Evolutionary conservation across 2,329 filamentous ascomycete species (phyloP), one percentile per base, ranked within the genome.

Genomic region (Cladosporium cucumerinum): DNA sequence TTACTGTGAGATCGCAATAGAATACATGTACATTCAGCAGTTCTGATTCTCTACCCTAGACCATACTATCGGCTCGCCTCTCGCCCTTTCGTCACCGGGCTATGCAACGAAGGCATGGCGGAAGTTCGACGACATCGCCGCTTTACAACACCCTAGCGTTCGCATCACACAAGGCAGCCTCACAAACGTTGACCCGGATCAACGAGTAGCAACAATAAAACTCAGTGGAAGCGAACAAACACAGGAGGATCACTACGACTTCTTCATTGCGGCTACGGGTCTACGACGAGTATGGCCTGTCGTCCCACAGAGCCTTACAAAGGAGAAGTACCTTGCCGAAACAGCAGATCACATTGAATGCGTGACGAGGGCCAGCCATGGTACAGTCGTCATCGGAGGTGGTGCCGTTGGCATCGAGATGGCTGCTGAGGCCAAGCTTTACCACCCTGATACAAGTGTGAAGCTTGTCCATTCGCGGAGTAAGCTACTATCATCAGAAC

Each of bases 361-460:
- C 23, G 75, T 79, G 14, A 81, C 87, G 1, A 75, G 79, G 32
- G 85, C 86, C 1, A 78, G 75, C 5, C 79, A 86, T 23, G 86
- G 85, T 0, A 85, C 93, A 1, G 84, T 91, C 0, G 82, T 94
- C 25, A 87, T 94, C n/a, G 90, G 91, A 21, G 91, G 91, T 68
- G 86, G 83, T 58, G 91, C 91, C 7, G 91, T 93, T 1, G 91
- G 91, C 10, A 87, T 93, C 63, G 91, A 94, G 75, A 92, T 94
- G 83, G 90, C 91, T 0, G 87, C 89, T 1, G 91, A 95, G 78
- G 80, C 93, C 62, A 93, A 93, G 77, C 75, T 85, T 54, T 79
- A 87, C 26, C 83, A 88, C 66, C 90, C 91, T 0, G 72, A 84
- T 12, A 79, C 86, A 62, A 84, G 84, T 48, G 87, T 94, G n/a